Evolutionary conservation across 1,284 basidiomycete genomes (phyloP), one percentile per base, ranked within the genome.

Genomic region (Cryptococcus hybrid): DNA sequence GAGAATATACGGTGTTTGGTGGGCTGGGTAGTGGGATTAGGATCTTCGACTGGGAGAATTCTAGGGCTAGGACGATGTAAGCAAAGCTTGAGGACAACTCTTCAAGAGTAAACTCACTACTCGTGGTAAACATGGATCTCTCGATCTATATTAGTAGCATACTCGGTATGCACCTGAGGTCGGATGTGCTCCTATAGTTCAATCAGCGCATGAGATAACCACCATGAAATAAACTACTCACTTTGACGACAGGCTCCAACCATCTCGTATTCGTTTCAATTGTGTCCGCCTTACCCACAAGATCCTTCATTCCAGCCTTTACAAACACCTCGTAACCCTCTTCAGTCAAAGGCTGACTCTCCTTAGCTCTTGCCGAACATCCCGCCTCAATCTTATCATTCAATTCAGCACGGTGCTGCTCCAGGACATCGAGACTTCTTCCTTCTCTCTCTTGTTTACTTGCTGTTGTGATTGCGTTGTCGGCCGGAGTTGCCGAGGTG

Each of bases 21-120:
- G 1, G 62, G 59, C 30, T 71, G 63, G 7, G 63, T 30, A 46
- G 67, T 70, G 3, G 73, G 73, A 38, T 68, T 47, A 3, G 73
- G 72, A 54, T 74, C 71, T 50, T 60, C 51, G 52, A 77, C 68
- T 18, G 75, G 75, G 52, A 73, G 72, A 53, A 77, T 76, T 56
- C 65, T 66, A 18, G 45, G 38, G n/a, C 40, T 54, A 48, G 15
- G 48, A 18, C 18, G 18, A 18, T 18, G 18, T 18, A 18, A 18
- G 18, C 18, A 18, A 18, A 18, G 18, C 18, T 18, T 18, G 18
- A 18, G 18, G 18, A 18, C 18, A 18, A 18, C 18, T 18, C 18
- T 18, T 18, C 18, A 18, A 18, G 5, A 8, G 39, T 18, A 12
- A 30, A 68, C 74, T 50, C 45, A 73, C 74, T 69, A 69, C 45